These are phyloP conservation scores for Geranomyces michiganensis DNA, from an alignment of 192 early-diverging fungal genomes.

Conservation along the genomic window DNA sequence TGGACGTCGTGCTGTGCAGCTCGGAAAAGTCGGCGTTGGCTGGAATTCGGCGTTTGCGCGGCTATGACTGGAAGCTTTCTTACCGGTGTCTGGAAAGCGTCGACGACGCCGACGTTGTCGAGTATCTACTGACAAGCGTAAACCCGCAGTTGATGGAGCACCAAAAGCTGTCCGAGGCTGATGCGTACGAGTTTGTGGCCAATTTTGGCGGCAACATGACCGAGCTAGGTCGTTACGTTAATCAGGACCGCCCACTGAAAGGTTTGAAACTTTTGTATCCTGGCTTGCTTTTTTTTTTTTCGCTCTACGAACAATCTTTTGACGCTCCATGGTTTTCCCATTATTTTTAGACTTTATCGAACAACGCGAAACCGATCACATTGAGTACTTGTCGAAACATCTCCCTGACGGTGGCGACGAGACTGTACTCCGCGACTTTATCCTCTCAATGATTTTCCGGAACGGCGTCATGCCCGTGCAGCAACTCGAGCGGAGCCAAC, in stretches of 20 bases:
- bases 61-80: slow-evolving; percentile 38
- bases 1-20: slow-evolving; percentile 43
- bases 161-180: slow-evolving; percentile 36
- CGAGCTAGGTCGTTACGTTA: slow-evolving; percentile 12
- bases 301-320: not conserved
- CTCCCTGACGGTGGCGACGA: slow-evolving; percentile 11
- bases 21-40: slow-evolving; percentile 37
- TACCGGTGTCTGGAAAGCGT: slow-evolving; percentile 39
- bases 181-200: slow-evolving; percentile 40
- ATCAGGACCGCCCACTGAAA: not conserved
- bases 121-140: slow-evolving; percentile 38
- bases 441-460: slow-evolving; percentile 46
- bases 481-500: slow-evolving; percentile 24
- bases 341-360: slow-evolving; percentile 9
- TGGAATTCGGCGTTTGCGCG: slow-evolving; percentile 17
- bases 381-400: slow-evolving; percentile 1
- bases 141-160: slow-evolving; percentile 37
- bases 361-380: slow-evolving; percentile 20
- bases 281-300: not conserved
- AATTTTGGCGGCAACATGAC: slow-evolving; percentile 41
- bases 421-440: slow-evolving; percentile 34
- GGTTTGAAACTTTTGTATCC: not conserved
- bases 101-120: slow-evolving; percentile 36
- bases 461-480: slow-evolving; percentile 37
- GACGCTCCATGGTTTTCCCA: not conserved